Percentiles rank a stretch among this genome's conserved stretches.
Evolutionary conservation across 106 monocot genomes (phyloP).

Genomic region (Phalaenopsis equestris): DNA sequence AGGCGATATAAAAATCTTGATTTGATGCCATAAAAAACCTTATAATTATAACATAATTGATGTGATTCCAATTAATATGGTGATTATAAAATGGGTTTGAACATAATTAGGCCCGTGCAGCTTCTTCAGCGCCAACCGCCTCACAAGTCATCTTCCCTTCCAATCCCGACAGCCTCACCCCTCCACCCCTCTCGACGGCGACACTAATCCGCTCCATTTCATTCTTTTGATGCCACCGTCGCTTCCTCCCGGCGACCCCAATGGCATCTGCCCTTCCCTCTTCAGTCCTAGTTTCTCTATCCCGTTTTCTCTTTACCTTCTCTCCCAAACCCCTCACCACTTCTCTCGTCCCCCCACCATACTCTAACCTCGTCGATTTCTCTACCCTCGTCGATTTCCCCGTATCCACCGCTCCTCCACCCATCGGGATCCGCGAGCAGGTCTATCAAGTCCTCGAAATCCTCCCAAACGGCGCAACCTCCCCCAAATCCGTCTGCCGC

Average conservation of each 20-base stretch:
- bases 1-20: too few relatives aligned
- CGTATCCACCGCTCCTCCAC: not conserved
- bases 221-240: not conserved
- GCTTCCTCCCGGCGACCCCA: not conserved
- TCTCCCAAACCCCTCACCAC: not conserved
- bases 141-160: not conserved
- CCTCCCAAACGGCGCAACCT: not conserved
- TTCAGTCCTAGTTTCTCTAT: not conserved
- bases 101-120: too few relatives aligned
- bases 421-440: conserved; percentile 1
- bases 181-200: not conserved
- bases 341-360: not conserved
- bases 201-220: not conserved
- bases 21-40: too few relatives aligned
- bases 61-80: too few relatives aligned
- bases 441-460: not conserved
- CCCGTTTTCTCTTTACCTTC: not conserved
- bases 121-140: not conserved
- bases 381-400: not conserved
- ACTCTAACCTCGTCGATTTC: not conserved
- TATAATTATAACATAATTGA: too few relatives aligned
- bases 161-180: not conserved
- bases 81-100: too few relatives aligned
- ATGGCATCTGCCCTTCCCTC: conserved; percentile 2
- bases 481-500: conserved; percentile 3